Evolutionary conservation across 345 rosid species (phyloP).

Genomic region (Lepidium sativum): DNA sequence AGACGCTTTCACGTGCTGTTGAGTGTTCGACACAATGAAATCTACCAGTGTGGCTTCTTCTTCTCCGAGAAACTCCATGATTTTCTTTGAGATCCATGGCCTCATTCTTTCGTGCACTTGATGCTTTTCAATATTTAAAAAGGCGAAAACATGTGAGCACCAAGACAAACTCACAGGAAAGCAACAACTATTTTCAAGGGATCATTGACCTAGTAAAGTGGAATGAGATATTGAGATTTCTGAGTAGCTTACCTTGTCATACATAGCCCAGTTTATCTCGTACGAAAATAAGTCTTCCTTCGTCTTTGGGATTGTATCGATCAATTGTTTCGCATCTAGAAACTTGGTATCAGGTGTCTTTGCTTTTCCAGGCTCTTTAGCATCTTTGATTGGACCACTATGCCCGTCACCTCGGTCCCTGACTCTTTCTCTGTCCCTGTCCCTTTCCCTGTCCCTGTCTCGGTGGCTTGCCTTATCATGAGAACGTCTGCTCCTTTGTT

Average conservation of each 20-base stretch:
- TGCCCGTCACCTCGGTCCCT: constrained; percentile 55
- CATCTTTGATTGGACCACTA: constrained; percentile 22
- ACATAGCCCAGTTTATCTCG: constrained; percentile 86
- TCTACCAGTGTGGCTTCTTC: constrained; percentile 85
- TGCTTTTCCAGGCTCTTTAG: constrained; percentile 38
- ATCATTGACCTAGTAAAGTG: neutral
- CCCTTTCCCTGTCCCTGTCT: constrained; percentile 46
- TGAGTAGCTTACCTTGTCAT: constrained; percentile 63
- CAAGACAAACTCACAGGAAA: constrained; percentile 5
- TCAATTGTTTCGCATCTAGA: constrained; percentile 90
- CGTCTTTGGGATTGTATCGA: constrained; percentile 95
- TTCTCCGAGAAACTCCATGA: constrained; percentile 91
- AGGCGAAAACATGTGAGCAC: neutral
- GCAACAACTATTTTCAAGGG: neutral
- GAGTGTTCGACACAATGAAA: constrained; percentile 78
- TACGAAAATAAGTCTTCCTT: constrained; percentile 89
- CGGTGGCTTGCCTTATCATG: constrained; percentile 64
- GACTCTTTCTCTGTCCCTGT: constrained; percentile 47
- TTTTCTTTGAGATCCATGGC: constrained; percentile 97
- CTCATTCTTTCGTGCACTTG: constrained; percentile 89
- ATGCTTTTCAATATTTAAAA: constrained; percentile 35
- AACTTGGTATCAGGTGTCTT: constrained; percentile 68
- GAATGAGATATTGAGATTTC: neutral
- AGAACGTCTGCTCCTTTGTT: constrained; percentile 67
- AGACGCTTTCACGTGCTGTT: constrained; percentile 76